Evolutionary conservation across 2,329 filamentous ascomycete species (phyloP).

Genomic region (Pseudocercospora eumusae): DNA sequence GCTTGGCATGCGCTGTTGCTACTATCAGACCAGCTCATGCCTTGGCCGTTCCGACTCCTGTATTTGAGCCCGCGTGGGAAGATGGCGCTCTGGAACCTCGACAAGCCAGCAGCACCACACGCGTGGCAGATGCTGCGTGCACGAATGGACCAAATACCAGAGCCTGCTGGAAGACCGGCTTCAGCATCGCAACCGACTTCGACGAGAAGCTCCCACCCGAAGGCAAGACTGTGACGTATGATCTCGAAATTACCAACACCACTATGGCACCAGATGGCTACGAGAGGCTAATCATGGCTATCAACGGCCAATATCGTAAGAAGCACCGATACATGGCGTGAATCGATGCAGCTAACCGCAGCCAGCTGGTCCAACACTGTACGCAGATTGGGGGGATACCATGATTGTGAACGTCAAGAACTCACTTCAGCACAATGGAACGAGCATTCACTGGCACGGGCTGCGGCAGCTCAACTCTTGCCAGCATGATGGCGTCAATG

Average conservation of each 20-base stretch:
- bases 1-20: slow-evolving; percentile 8
- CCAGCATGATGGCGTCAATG: slow-evolving; percentile 53
- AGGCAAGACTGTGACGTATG: slow-evolving; percentile 42
- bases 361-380: slow-evolving; percentile 61
- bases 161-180: slow-evolving; percentile 48
- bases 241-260: slow-evolving; percentile 40
- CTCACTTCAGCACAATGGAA: slow-evolving; percentile 56
- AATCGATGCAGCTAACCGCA: background rate
- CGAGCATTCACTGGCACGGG: slow-evolving; percentile 64
- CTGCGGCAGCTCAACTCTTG: slow-evolving; percentile 60
- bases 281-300: slow-evolving; percentile 45
- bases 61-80: slow-evolving; percentile 1
- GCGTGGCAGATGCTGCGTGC: slow-evolving; percentile 34
- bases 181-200: slow-evolving; percentile 49
- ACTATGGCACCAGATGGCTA: slow-evolving; percentile 43
- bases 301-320: slow-evolving; percentile 62
- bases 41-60: slow-evolving; percentile 13
- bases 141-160: slow-evolving; percentile 45
- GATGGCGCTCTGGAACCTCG: slow-evolving; percentile 2
- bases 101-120: slow-evolving; percentile 5
- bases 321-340: background rate
- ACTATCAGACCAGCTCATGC: slow-evolving; percentile 12
- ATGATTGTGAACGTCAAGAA: slow-evolving; percentile 55
- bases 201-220: slow-evolving; percentile 47
- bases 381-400: slow-evolving; percentile 48